Percentiles rank a stretch among this genome's conserved stretches.
These are phyloP conservation scores for Colletotrichum graminicola DNA, from an alignment of 2,329 filamentous ascomycete species.

Conservation along the genomic window DNA sequence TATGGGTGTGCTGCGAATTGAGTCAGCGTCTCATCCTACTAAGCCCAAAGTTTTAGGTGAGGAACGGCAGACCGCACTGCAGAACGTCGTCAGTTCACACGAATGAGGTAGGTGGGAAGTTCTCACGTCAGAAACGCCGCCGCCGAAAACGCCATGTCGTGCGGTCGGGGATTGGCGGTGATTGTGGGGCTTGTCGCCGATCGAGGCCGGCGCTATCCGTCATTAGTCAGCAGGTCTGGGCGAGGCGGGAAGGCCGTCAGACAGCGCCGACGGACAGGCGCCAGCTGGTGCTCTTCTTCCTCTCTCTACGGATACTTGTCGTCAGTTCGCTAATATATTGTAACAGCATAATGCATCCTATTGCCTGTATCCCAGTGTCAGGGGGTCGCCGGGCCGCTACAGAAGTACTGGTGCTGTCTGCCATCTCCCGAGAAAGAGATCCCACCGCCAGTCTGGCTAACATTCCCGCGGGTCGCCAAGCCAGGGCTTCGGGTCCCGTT, in stretches of 20 bases:
- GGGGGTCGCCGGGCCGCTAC: background rate
- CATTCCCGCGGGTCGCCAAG: constrained; percentile 11
- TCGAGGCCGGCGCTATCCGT: background rate
- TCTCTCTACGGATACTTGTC: too few species aligned
- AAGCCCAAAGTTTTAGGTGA: background rate
- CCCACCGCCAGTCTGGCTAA: constrained; percentile 8
- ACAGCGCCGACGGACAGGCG: background rate
- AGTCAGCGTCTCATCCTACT: background rate
- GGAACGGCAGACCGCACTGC: background rate
- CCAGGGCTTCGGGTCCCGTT: constrained; percentile 13
- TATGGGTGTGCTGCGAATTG: background rate
- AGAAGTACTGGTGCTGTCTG: background rate
- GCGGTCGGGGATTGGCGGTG: constrained; percentile 4
- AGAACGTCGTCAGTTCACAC: background rate
- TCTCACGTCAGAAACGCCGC: constrained; percentile 30
- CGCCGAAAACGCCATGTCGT: constrained; percentile 14
- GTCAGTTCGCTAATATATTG: background rate
- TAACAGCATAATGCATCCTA: too few species aligned
- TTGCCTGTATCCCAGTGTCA: background rate
- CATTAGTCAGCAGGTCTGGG: constrained; percentile 10
- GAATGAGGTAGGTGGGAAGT: constrained; percentile 10
- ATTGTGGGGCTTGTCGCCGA: constrained; percentile 19
- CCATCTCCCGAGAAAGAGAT: background rate
- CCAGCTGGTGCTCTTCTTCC: background rate
- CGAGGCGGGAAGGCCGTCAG: background rate